Base-by-base conservation (phyloP, 331 rosid genomes). In the Pyrus hybrid region DNA sequence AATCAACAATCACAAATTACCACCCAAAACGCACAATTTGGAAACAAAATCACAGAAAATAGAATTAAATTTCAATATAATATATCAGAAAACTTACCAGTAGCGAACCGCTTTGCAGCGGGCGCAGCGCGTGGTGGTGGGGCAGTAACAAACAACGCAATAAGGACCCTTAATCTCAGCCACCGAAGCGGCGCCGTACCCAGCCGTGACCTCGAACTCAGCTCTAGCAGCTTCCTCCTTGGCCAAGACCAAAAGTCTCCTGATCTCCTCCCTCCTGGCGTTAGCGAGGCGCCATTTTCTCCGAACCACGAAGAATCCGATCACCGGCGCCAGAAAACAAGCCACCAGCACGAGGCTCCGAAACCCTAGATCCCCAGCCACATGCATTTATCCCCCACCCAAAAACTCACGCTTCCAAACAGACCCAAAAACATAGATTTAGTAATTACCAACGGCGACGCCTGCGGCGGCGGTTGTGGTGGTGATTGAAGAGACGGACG, bases 101-200 rank as follows among this genome's bases (percentile, higher is more conserved):
- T 93, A 93, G 7, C 91, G 97, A 73, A 90, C 94, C 22, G 89
- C 85, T 84, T 91, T 93, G 84, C 98, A 93, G 70, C 80, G 86
- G 22, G 97, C 83, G 30, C 98, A 93, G 21, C 94, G 92, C 2
- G 90, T 87, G 21, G 91, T 87, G 71, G 97, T 90, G 28, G 96
- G 93, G 70, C 83, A 76, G 58, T 79, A 89, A 80, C 98, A 93
- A 10, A 89, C 91, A 13, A 89, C 91, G 37, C 98, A 93, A 71
- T 84, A 89, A 67, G 58, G 20, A 10, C 65, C 58, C 28, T 81
- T 79, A 70, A 12, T 66, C 57, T 23, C 49, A 6, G 85, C 4
- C 41, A 68, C 75, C 0, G 86, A 37, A 68, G 73, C 75, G 32
- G 77, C 58, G 26, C 63, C 74, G 71, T 85, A 85, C 11, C 62